phyloP scores from a whole-genome alignment of 2,329 filamentous ascomycete genomes.

The Purpureocillium takamizusanense region DNA sequence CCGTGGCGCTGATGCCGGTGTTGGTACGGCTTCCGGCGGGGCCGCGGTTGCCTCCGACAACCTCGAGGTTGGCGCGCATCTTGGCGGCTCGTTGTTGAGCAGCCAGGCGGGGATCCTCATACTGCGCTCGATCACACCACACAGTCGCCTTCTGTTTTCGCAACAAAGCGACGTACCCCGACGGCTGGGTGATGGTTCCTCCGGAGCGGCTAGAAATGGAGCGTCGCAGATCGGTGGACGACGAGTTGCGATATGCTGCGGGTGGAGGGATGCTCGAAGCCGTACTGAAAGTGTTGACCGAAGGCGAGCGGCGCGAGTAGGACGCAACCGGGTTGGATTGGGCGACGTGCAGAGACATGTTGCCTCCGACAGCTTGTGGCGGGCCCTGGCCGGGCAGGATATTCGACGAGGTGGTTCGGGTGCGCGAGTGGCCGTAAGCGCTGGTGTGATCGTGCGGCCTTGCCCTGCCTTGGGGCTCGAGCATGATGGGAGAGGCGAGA shows the following conservation, averaged over 20 bases:
- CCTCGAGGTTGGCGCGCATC: constrained; percentile 74
- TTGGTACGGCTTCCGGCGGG: constrained; percentile 40
- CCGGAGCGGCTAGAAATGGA: constrained; percentile 75
- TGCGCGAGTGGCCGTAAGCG: constrained; percentile 43
- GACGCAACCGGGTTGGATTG: constrained; percentile 3
- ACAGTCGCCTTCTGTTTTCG: constrained; percentile 96
- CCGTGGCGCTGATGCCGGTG: constrained; percentile 51
- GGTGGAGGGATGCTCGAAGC: constrained; percentile 57
- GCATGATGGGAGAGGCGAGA: constrained; percentile 11
- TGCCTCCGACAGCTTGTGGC: neutral
- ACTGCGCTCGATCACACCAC: constrained; percentile 92
- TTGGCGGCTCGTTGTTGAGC: constrained; percentile 83
- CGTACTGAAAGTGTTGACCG: constrained; percentile 62
- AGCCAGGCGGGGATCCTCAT: constrained; percentile 76
- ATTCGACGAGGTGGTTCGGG: constrained; percentile 48
- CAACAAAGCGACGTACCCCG: constrained; percentile 91
- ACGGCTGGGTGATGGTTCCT: constrained; percentile 41
- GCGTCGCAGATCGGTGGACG: constrained; percentile 54
- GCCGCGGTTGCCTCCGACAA: constrained; percentile 54
- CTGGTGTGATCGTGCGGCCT: constrained; percentile 23
- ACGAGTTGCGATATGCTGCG: constrained; percentile 46
- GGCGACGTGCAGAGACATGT: constrained; percentile 3
- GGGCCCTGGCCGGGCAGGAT: constrained; percentile 32
- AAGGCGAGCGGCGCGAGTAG: constrained; percentile 45
- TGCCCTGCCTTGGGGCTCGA: constrained; percentile 21